A percentile compares a stretch with the other conserved stretches of the same genome.
These are phyloP conservation scores for Botrytis squamosa DNA, from an alignment of 2,329 filamentous ascomycete species.

Conservation along the genomic window DNA sequence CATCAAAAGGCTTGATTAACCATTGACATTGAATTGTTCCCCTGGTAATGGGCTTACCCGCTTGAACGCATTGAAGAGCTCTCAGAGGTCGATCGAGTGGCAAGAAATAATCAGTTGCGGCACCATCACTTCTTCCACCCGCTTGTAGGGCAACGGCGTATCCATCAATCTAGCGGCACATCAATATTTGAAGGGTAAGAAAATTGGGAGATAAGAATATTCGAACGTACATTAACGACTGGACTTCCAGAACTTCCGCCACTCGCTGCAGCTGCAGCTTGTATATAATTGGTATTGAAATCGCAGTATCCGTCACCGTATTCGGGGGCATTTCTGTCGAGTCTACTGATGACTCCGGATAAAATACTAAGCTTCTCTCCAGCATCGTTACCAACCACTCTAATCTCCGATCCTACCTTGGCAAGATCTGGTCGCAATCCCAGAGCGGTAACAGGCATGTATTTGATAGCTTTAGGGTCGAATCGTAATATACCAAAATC, in stretches of 20 bases:
- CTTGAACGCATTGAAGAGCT: conserved; percentile 81
- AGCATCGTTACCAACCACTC: conserved; percentile 97
- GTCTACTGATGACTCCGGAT: conserved; percentile 91
- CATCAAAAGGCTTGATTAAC: conserved; percentile 94
- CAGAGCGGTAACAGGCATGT: conserved; percentile 85
- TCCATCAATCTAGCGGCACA: conserved; percentile 63
- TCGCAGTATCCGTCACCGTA: conserved; percentile 98
- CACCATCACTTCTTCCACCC: conserved; percentile 88
- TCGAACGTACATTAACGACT: conserved; percentile 66
- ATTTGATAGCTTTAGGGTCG: conserved; percentile 93
- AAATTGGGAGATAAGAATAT: neutral
- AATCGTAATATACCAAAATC: conserved; percentile 98
- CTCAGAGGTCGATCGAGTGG: conserved; percentile 87
- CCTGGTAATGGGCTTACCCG: conserved; percentile 71
- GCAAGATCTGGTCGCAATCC: conserved; percentile 82
- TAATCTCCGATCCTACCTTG: conserved; percentile 87
- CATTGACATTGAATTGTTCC: conserved; percentile 99
- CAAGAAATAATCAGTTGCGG: conserved; percentile 96
- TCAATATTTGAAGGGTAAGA: neutral
- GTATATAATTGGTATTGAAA: conserved; percentile 95
- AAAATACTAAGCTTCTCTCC: conserved; percentile 98
- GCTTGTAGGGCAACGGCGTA: conserved; percentile 90
- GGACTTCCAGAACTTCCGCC: conserved; percentile 98
- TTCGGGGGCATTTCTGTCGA: conserved; percentile 95
- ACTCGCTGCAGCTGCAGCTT: conserved; percentile 94